Percentiles rank a stretch among this genome's conserved stretches.
phyloP scores from a whole-genome alignment of 352 stramenopile species.

The Stramenopiles sp. region DNA sequence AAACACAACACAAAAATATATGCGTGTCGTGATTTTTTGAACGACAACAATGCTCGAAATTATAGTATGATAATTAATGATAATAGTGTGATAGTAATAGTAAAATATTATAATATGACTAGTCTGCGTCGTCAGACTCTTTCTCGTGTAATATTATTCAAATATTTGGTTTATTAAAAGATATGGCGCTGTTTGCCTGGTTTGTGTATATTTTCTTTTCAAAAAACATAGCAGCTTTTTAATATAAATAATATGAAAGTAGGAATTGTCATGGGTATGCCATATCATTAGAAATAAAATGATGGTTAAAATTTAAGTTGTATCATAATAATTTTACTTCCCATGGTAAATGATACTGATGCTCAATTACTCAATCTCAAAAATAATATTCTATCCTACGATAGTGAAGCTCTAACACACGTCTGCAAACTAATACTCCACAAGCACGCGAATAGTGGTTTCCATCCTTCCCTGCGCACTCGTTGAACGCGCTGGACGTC shows the following conservation, averaged over 20 bases:
- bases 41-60: too few relatives aligned
- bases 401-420: neutral
- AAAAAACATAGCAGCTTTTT: neutral
- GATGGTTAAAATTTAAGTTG: neutral
- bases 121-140: too few relatives aligned
- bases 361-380: neutral
- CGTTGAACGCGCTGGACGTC: neutral
- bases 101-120: too few relatives aligned
- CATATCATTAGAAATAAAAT: neutral
- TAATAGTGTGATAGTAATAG: too few relatives aligned
- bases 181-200: too few relatives aligned
- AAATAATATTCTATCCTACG: neutral
- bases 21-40: too few relatives aligned
- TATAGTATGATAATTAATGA: too few relatives aligned
- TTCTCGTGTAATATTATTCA: too few relatives aligned
- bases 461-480: neutral
- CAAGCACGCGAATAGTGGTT: neutral
- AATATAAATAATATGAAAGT: neutral
- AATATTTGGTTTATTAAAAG: too few relatives aligned
- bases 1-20: too few relatives aligned
- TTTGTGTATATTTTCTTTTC: too few relatives aligned
- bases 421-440: neutral
- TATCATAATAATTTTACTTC: neutral
- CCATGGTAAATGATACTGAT: neutral
- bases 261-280: neutral